Conservation (phyloP, 2,329 filamentous ascomycete species). For the Sporothrix euskadiensis region DNA sequence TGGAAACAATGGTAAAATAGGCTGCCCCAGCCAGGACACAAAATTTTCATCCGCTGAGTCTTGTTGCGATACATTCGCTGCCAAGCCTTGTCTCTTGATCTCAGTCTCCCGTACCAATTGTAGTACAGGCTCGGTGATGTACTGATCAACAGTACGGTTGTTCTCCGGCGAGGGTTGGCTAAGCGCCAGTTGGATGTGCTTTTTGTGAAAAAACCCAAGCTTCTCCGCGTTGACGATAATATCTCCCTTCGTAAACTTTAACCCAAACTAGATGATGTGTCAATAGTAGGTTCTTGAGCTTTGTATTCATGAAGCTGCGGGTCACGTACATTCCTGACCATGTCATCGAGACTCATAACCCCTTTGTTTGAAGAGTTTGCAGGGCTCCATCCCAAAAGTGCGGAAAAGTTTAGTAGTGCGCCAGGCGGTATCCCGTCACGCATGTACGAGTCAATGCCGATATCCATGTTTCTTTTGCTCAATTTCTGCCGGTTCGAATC, state of each 20-base stretch:
- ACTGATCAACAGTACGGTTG: conserved; percentile 27
- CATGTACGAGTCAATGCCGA: conserved; percentile 53
- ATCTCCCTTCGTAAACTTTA: conserved; percentile 90
- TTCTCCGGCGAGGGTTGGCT: conserved; percentile 25
- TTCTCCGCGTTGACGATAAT: conserved; percentile 80
- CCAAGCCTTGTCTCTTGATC: background rate
- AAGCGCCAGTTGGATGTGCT: conserved; percentile 35
- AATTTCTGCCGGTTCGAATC: conserved; percentile 71
- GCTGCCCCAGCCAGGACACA: conserved; percentile 17
- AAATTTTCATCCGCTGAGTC: background rate
- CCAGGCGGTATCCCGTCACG: conserved; percentile 50
- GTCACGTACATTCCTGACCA: conserved; percentile 66
- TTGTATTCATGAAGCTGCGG: background rate
- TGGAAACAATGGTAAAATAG: background rate
- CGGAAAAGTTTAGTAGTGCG: conserved; percentile 74
- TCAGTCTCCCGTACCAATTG: conserved; percentile 31
- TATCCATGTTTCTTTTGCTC: conserved; percentile 75
- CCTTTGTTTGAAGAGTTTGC: conserved; percentile 55
- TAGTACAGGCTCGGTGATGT: conserved; percentile 34
- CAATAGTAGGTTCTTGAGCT: conserved; percentile 34
- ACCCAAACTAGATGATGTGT: conserved; percentile 61
- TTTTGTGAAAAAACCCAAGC: conserved; percentile 71
- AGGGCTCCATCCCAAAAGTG: conserved; percentile 82
- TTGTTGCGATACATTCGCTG: background rate
- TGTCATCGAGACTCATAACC: conserved; percentile 67